Evolutionary conservation across 768 basidiomycete species (phyloP).

Genomic region (Hygrophoropsis aurantiaca): DNA sequence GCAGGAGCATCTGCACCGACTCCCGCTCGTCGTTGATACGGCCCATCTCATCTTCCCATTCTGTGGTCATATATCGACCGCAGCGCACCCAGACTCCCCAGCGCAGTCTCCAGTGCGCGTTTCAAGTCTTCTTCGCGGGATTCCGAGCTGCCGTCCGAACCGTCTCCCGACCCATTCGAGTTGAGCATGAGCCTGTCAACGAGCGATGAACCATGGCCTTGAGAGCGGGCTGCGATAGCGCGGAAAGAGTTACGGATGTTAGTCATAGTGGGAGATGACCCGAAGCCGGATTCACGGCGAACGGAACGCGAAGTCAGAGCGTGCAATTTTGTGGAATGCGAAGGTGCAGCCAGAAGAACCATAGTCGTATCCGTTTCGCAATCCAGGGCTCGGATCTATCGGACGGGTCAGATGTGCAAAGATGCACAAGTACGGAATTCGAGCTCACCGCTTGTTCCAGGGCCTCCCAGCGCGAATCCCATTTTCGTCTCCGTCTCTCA

Average conservation of each 20-base stretch:
- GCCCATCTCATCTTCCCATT: slow-evolving; percentile 68
- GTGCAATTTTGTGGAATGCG: slow-evolving; percentile 68
- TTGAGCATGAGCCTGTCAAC: slow-evolving; percentile 42
- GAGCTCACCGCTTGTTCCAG: slow-evolving; percentile 65
- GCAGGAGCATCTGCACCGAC: slow-evolving; percentile 61
- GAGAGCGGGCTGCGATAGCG: slow-evolving; percentile 54
- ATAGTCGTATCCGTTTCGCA: slow-evolving; percentile 80
- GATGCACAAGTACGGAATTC: neutral
- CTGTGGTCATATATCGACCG: slow-evolving; percentile 67
- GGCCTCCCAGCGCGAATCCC: slow-evolving; percentile 77
- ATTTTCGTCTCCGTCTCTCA: slow-evolving; percentile 67
- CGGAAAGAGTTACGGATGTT: slow-evolving; percentile 59
- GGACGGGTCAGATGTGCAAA: slow-evolving; percentile 5
- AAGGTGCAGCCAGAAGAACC: slow-evolving; percentile 71
- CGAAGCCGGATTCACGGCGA: slow-evolving; percentile 51
- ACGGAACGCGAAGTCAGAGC: slow-evolving; percentile 67
- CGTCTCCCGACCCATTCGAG: slow-evolving; percentile 46
- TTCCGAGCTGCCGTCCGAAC: slow-evolving; percentile 53
- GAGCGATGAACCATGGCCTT: slow-evolving; percentile 46
- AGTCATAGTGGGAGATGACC: slow-evolving; percentile 47
- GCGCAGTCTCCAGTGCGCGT: slow-evolving; percentile 63
- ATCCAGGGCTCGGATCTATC: slow-evolving; percentile 75
- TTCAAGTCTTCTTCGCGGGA: slow-evolving; percentile 64
- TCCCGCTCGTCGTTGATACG: slow-evolving; percentile 67
- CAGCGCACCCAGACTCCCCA: slow-evolving; percentile 64